Base-by-base conservation (phyloP, 768 basidiomycete genomes). In the Agaricus sinodeliciosus region DNA sequence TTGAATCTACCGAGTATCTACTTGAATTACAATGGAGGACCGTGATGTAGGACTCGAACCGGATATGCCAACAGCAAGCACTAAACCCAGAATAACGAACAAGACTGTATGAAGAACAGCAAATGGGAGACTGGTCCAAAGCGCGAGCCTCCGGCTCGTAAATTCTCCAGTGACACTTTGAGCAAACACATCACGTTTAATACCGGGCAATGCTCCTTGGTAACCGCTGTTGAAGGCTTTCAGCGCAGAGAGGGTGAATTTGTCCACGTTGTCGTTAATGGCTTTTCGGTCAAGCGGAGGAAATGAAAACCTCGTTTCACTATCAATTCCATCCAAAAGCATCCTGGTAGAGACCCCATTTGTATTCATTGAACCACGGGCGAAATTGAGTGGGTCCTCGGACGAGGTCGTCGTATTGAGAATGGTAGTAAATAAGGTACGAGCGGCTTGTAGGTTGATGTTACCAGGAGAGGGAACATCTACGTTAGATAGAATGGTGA, bases 161-260 rank as follows among this genome's bases (percentile, higher is more conserved):
- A 22, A 36, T 9, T 11, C 13, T 7, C 28, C 50, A 3, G 9
- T 19, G 13, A 51, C 50, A 11, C 9, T 19, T 12, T 16, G 31
- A 9, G 50, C 35, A 26, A 11, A 19, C 1, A 25, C 16, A 18
- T 15, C 9, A 2, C n/a, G 22, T 19, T n/a, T n/a, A n/a, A n/a
- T n/a, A n/a, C n/a, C n/a, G 12, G 3, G 12, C 2, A 16, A 11
- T 9, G 15, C 12, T 8, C 37, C 31, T 9, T 22, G 36, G 16
- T 51, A 43, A 2, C 50, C 50, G 12, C 50, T 37, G 11, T 31
- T 51, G 16, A 43, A 51, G 9, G 35, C 43, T 22, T 51, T 51
- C 18, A 44, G n/a, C 7, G 42, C 50, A 8, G 50, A 51, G 19
- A 37, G 34, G 2, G 42, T 44, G 18, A 12, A 51, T 15, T 51